Evolutionary conservation across 1,139 yeast genomes (phyloP).

Genomic region (Debaryomycetaceae sp.): DNA sequence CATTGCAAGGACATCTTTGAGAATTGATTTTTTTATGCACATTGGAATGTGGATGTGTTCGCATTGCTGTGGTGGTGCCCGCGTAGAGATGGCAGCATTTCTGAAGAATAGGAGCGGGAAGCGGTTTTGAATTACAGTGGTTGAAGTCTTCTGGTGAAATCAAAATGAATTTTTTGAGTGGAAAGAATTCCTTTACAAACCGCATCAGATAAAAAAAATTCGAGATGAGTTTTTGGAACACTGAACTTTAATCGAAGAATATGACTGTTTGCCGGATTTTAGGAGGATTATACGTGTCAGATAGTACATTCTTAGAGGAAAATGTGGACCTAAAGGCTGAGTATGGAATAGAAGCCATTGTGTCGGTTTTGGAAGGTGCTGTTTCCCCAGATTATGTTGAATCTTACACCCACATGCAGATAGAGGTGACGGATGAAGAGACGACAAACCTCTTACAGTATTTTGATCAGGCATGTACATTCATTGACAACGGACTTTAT

Average conservation of each 20-base stretch:
- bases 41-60: no score
- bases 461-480: slow-evolving; percentile 57
- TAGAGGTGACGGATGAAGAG: slow-evolving; percentile 67
- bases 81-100: no score
- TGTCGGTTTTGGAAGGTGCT: slow-evolving; percentile 67
- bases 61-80: no score
- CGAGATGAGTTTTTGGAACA: not conserved
- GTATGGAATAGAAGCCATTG: slow-evolving; percentile 60
- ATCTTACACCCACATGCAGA: slow-evolving; percentile 55
- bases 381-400: slow-evolving; percentile 49
- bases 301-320: slow-evolving; percentile 51
- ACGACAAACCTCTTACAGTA: slow-evolving; percentile 61
- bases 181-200: not conserved
- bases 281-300: slow-evolving; percentile 64
- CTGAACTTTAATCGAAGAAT: not conserved
- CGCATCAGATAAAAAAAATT: not conserved
- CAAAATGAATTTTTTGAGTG: no score
- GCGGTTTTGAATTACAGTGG: not conserved
- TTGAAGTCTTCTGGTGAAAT: not conserved
- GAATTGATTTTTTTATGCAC: no score
- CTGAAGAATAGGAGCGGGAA: not conserved
- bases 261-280: slow-evolving; percentile 23
- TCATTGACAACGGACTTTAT: slow-evolving; percentile 64
- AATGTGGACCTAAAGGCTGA: slow-evolving; percentile 39
- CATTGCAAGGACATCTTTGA: no score